Percentiles rank a stretch among this genome's conserved stretches.
Evolutionary conservation across 768 basidiomycete genomes (phyloP).

Genomic region (Lactarius sanguifluus): DNA sequence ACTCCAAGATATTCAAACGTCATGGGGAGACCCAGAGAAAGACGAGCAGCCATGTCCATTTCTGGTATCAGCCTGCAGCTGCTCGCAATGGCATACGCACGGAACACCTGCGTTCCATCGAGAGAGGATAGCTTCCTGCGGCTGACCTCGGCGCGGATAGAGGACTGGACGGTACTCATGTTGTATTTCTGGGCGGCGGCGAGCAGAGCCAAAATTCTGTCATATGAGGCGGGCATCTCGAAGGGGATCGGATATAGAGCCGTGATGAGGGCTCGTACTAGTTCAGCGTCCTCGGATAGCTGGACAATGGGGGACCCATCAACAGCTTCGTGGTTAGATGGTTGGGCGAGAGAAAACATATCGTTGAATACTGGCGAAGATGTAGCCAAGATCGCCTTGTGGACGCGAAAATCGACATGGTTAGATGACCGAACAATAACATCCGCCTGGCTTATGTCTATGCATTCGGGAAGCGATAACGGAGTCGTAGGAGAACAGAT

Average conservation of each 20-base stretch:
- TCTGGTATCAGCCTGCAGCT: background rate
- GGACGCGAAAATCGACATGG: constrained; percentile 45
- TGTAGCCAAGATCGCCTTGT: constrained; percentile 44
- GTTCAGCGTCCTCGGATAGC: background rate
- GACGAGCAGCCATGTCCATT: background rate
- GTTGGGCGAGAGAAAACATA: constrained; percentile 14
- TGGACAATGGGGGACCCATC: background rate
- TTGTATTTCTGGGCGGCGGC: constrained; percentile 8
- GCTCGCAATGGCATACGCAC: constrained; percentile 6
- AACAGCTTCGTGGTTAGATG: background rate
- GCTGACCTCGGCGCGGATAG: constrained; percentile 4
- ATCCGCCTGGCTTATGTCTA: constrained; percentile 36
- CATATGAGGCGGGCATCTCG: background rate
- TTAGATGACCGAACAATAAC: constrained; percentile 45
- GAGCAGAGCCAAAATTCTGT: background rate
- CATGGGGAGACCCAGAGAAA: constrained; percentile 2
- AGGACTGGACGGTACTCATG: background rate
- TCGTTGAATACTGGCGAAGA: constrained; percentile 43
- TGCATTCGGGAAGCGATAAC: background rate
- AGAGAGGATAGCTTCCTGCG: background rate
- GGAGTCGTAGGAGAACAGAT: background rate
- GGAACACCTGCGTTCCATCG: background rate
- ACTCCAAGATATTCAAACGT: background rate
- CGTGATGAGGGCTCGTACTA: constrained; percentile 3
- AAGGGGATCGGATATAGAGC: background rate